Base-by-base conservation (phyloP, 176 grass and related monocot species). In the Avena insularis region DNA sequence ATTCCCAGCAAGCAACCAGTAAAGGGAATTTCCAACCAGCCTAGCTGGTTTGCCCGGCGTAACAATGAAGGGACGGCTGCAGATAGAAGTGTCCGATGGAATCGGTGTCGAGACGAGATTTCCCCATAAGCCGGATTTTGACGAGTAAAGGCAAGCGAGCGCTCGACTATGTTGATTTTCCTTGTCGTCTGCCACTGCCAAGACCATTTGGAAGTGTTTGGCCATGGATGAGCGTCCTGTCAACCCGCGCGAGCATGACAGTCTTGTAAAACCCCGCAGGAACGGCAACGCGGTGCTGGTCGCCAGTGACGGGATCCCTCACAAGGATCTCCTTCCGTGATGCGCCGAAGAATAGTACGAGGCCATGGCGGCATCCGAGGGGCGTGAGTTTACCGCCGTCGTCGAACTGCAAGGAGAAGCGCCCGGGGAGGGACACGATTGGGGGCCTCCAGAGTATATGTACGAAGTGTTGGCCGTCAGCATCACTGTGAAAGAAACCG, bases 341-440 rank as follows among this genome's bases (percentile, higher is more conserved):
- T 2, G 2, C 5, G 8, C 17, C 13, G 14, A 36, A 8, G 13
- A 35, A 2, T 13, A 67, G 64, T 0, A 69, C 0, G 67, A 70
- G 67, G 7, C 33, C 16, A 11, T 70, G 67, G 33, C 33, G 66
- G 8, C 33, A 40, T 19, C 8, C 16, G 0, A 69, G 33, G 66
- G 15, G 7, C 2, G 1, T 1, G 66, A 4, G 38, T 15, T 5
- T 0, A 4, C 15, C 2, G 16, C 0, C 5, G 2, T 1, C 66
- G 16, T 1, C 0, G 15, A 1, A 0, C 14, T 4, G 67, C 16
- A 20, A 4, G 67, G 67, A 71, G 9, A 71, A 71, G 19, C 69
- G 38, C 1, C 1, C 9, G 3, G 3, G 4, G 19, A 0, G 17
- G 38, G 4, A 71, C 3, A 6, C 38, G 19, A 12, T 46, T 17